Base-by-base conservation (phyloP, 257 asterid species). In the Ilex aquifolium region DNA sequence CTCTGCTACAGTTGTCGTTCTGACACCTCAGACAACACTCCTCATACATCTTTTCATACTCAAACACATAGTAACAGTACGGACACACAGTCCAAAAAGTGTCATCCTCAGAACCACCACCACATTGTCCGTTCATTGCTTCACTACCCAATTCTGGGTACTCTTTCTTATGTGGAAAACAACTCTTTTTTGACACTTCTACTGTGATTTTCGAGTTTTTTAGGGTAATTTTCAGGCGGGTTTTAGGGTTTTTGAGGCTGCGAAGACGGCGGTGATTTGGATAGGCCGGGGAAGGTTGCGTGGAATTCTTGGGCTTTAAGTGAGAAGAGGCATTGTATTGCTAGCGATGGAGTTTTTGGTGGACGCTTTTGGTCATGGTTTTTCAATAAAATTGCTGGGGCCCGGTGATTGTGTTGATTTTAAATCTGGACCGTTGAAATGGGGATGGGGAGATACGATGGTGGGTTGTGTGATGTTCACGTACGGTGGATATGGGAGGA, bases 61-160 rank as follows among this genome's bases (percentile, higher is more conserved):
- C 88, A 44, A 79, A 83, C 13, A 78, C 73, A 60, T 68, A 70
- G 44, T 75, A 78, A 71, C 95, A 88, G 56, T 82, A 82, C 30
- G 95, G 87, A 69, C 95, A 88, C 57, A 74, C 61, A 2, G 95
- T 83, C 95, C 95, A 85, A 64, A 85, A 87, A 2, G 84, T 75
- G n/a, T 40, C 69, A 10, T 75, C 72, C 3, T 46, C 68, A 8
- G 29, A 13, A 6, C 42, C 40, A 61, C 60, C 4, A 51, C 16
- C 52, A 46, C 52, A 46, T 10, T 46, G 13, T 46, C 13, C 4
- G 4, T 7, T 14, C 14, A 12, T 10, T 46, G 6, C 14, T 46
- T 12, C 13, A 46, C 13, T 46, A 46, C n/a, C n/a, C 42, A 36
- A 4, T 36, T 4, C 42, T 36, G 42, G 42, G 42, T 36, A 4